Evolutionary conservation across 1,284 basidiomycete genomes (phyloP).

Genomic region (Xerocomus nothofagi): DNA sequence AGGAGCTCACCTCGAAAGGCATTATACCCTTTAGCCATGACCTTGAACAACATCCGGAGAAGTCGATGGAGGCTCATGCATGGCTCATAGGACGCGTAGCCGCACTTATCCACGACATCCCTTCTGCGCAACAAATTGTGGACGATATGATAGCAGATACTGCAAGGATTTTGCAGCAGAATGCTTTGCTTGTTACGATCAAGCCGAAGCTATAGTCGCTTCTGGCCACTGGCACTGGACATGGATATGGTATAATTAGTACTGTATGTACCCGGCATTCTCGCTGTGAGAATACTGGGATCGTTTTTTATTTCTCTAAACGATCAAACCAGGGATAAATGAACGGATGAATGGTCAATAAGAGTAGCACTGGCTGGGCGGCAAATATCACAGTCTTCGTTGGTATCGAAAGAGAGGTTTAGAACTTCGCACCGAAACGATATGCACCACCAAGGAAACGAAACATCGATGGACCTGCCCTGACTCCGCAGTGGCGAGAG

Average conservation of each 20-base stretch:
- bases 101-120: conserved; percentile 70
- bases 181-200: conserved; percentile 39
- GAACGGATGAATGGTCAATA: no score
- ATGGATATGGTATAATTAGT: not conserved
- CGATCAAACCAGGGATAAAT: no score
- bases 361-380: no score
- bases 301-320: no score
- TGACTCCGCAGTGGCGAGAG: no score
- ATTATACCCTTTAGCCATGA: conserved; percentile 74
- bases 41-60: conserved; percentile 75
- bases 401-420: no score
- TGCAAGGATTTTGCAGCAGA: conserved; percentile 45
- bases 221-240: not conserved
- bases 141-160: conserved; percentile 79
- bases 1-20: conserved; percentile 73
- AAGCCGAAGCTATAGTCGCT: conserved; percentile 42
- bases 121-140: conserved; percentile 79
- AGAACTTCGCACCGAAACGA: no score
- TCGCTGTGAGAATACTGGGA: no score
- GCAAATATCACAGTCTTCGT: no score
- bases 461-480: no score
- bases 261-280: not conserved
- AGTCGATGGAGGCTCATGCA: conserved; percentile 50
- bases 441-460: no score
- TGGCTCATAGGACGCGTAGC: conserved; percentile 84